A percentile compares a stretch with the other conserved stretches of the same genome.
These are phyloP conservation scores for Arthrinium puccinioides DNA, from an alignment of 2,329 filamentous ascomycete species.

Conservation along the genomic window DNA sequence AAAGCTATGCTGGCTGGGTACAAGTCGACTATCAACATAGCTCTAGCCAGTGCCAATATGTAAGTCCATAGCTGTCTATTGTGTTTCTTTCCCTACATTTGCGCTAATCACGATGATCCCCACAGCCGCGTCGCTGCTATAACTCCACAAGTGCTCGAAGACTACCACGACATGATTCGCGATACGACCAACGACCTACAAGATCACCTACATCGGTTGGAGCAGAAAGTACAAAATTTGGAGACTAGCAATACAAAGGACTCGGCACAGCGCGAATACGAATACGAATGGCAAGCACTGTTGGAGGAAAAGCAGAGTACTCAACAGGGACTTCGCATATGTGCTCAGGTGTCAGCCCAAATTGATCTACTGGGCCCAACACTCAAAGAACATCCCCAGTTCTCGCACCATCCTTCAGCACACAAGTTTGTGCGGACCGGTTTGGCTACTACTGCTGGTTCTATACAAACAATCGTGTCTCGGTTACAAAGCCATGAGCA, in stretches of 20 bases:
- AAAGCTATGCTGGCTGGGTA: slow-evolving; percentile 3
- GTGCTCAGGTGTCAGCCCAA: slow-evolving; percentile 5
- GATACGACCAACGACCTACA: slow-evolving; percentile 3
- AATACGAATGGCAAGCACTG: slow-evolving; percentile 3
- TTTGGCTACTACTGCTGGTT: background rate
- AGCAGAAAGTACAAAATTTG: slow-evolving; percentile 5
- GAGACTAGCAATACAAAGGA: background rate
- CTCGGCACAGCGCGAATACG: background rate
- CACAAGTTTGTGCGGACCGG: slow-evolving; percentile 2
- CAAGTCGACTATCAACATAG: slow-evolving; percentile 7
- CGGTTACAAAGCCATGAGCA: slow-evolving; percentile 5
- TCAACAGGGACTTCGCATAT: slow-evolving; percentile 6
- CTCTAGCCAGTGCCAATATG: slow-evolving; percentile 6
- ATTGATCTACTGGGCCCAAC: slow-evolving; percentile 4
- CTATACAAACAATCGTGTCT: slow-evolving; percentile 4
- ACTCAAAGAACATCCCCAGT: slow-evolving; percentile 4
- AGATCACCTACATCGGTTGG: slow-evolving; percentile 3
- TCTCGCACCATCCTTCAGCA: slow-evolving; percentile 3
- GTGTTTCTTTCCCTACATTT: background rate
- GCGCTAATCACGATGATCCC: background rate
- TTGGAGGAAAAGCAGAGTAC: slow-evolving; percentile 8
- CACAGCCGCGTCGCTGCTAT: slow-evolving; percentile 2
- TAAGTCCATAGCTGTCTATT: background rate
- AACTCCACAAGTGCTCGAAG: slow-evolving; percentile 5
- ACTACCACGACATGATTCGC: slow-evolving; percentile 7